A percentile compares a stretch with the other conserved stretches of the same genome.
Conservation (phyloP, 2,329 filamentous ascomycete genomes). For the Kalmusia sp. region DNA sequence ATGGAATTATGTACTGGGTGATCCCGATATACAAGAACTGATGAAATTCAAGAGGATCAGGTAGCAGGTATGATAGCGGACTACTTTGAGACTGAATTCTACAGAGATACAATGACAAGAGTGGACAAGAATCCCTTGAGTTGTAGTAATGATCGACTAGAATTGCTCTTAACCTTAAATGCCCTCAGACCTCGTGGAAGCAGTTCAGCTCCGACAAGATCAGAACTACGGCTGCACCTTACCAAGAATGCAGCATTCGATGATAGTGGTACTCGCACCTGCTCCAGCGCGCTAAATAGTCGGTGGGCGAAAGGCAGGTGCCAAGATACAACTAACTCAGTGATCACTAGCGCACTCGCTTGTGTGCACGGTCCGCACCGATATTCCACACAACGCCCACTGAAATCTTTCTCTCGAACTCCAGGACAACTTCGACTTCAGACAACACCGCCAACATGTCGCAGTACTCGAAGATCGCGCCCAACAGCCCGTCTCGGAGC, state of each 20-base stretch:
- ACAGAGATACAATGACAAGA: too few relatives aligned
- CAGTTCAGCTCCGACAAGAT: too few relatives aligned
- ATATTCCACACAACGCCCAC: conserved; percentile 11
- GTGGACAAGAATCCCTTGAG: too few relatives aligned
- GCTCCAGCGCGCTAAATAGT: too few relatives aligned
- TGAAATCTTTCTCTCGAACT: conserved; percentile 16
- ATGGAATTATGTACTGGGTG: conserved; percentile 38
- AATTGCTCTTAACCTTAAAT: too few relatives aligned
- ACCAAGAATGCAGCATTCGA: too few relatives aligned
- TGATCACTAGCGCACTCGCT: conserved; percentile 18
- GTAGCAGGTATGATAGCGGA: too few relatives aligned
- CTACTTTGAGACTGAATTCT: too few relatives aligned
- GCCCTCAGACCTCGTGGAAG: too few relatives aligned
- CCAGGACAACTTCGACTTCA: conserved; percentile 22
- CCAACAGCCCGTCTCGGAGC: conserved; percentile 94
- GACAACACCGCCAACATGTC: conserved; percentile 62
- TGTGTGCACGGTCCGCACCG: conserved; percentile 9
- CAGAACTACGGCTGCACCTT: too few relatives aligned
- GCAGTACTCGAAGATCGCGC: conserved; percentile 86
- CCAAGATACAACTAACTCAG: neutral
- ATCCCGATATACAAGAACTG: conserved; percentile 29
- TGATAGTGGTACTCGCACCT: too few relatives aligned
- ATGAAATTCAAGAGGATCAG: neutral
- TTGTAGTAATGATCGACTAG: too few relatives aligned
- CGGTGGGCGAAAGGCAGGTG: neutral